Conservation (phyloP, 108 stramenopile genomes). For the Cyclotella atomus region DNA sequence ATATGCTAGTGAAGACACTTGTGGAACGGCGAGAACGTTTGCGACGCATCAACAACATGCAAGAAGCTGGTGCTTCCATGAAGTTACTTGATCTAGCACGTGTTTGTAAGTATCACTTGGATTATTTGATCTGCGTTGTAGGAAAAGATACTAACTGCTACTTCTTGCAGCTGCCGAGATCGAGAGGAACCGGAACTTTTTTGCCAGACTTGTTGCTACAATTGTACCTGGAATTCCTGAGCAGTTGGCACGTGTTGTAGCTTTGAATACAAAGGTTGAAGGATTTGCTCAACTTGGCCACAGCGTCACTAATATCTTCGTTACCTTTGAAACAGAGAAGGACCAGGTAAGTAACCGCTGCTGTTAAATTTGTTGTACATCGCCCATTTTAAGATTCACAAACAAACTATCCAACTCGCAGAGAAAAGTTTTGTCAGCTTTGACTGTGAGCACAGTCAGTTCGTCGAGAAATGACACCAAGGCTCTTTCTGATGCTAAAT, state of each 20-base stretch:
- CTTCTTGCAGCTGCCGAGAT: neutral
- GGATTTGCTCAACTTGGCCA: neutral
- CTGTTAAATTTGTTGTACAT: no score
- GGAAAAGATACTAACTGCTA: neutral
- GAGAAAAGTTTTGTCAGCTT: slow-evolving; percentile 16
- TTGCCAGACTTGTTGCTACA: neutral
- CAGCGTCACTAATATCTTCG: slow-evolving; percentile 17
- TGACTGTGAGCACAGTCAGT: neutral
- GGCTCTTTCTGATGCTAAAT: neutral
- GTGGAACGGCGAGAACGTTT: neutral
- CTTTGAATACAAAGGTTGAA: neutral
- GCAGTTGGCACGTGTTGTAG: neutral
- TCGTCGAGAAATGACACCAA: neutral
- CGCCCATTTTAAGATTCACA: no score
- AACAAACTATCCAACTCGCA: no score
- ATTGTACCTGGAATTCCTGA: neutral
- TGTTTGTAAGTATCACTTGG: neutral
- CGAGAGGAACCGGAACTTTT: neutral
- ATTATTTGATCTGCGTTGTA: neutral
- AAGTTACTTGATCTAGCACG: slow-evolving; percentile 1
- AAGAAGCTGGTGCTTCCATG: neutral
- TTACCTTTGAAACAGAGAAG: slow-evolving; percentile 39
- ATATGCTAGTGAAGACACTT: neutral
- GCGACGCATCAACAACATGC: neutral
- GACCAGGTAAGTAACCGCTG: no score